Base-by-base conservation (phyloP, 805 yeast species). In the Priceomyces castillae region DNA sequence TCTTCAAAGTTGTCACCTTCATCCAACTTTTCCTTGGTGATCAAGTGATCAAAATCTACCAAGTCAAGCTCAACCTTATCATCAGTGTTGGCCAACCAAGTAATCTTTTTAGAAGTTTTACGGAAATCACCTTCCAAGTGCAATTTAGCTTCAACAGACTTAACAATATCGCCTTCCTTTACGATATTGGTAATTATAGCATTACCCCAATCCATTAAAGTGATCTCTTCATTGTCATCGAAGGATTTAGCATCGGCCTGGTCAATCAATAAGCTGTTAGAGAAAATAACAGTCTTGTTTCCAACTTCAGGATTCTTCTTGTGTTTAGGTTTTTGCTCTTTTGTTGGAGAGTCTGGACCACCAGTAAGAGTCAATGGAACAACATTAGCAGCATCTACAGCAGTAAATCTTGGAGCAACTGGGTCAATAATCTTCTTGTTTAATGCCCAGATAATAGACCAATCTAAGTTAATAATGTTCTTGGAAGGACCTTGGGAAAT, bases 201-300 rank as follows among this genome's bases (percentile, higher is more conserved):
- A 64, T 92, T 92, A 77, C 97, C 98, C 98, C 98, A 92, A 70
- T 92, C 97, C 98, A 92, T 92, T 58, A 92, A 78, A n/a, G 98
- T 92, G 50, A 90, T 75, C 73, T 92, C 98, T 71, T 92, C 98
- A 51, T 85, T 87, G 34, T 81, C 92, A 53, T 76, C 81, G 35
- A 76, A 64, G 6, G 71, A 54, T 48, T 84, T 73, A 37, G 90
- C 83, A 67, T 92, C 98, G 22, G 76, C 92, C 71, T 87, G 96
- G 61, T 90, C 97, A 57, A 92, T 74, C 55, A 88, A 69, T 37
- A 86, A 74, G 42, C 80, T 71, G 46, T 80, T 73, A 52, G 79
- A 67, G 65, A 73, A 84, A 53, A 84, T 72, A 37, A 90, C 90
- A 61, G 81, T 77, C 78, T 92, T 92, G 56, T 68, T 73, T 54